Conservation (phyloP, 179 eudicot genomes). For the Spergularia azorica region DNA sequence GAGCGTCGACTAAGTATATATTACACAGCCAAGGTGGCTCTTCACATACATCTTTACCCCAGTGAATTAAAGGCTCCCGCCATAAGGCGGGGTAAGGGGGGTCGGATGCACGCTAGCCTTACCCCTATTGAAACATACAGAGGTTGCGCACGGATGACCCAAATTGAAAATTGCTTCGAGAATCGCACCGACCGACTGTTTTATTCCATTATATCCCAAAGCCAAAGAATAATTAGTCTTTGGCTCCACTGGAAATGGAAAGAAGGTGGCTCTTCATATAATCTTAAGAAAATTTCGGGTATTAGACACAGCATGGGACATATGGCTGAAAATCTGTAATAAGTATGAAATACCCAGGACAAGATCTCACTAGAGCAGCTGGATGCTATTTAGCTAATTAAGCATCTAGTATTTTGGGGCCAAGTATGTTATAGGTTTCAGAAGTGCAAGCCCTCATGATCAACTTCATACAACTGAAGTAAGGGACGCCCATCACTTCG, state of each 20-base stretch:
- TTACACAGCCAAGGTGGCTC: background rate
- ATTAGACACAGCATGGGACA: background rate
- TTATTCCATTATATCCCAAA: no score
- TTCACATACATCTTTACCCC: no score
- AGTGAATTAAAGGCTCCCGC: no score
- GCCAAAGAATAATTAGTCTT: no score
- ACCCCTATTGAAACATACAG: no score
- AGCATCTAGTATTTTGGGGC: background rate
- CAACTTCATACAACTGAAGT: conserved; percentile 3
- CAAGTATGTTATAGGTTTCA: background rate
- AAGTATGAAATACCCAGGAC: background rate
- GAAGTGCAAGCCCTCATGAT: background rate
- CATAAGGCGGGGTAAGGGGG: no score
- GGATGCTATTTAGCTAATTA: background rate
- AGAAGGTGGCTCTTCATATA: no score
- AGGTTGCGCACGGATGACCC: no score
- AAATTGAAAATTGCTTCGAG: no score
- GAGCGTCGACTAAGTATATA: background rate
- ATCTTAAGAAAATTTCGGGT: background rate
- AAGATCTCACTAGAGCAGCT: background rate
- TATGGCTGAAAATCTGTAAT: background rate
- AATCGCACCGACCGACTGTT: no score
- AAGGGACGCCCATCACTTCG: background rate
- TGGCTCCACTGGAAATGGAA: no score
- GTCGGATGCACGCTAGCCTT: no score